Evolutionary conservation across 805 yeast species (phyloP).

Genomic region (Candida pseudoglaebosa): DNA sequence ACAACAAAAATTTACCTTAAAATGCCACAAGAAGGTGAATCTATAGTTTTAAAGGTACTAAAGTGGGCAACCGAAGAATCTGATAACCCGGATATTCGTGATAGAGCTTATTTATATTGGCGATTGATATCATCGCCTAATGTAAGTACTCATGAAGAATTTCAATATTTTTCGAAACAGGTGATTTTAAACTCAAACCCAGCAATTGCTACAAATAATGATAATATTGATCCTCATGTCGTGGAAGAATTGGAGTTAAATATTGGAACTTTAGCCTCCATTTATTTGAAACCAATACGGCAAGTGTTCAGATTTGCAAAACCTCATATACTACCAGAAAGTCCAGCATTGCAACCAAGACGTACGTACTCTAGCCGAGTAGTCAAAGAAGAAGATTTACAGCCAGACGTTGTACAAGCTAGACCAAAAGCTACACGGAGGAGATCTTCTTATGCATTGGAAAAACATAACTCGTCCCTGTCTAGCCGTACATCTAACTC

Average conservation of each 20-base stretch:
- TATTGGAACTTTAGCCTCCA: slow-evolving; percentile 78
- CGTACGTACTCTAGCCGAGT: background rate
- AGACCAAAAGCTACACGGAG: background rate
- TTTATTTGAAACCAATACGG: slow-evolving; percentile 79
- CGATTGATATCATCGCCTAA: slow-evolving; percentile 53
- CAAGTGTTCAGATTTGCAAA: slow-evolving; percentile 70
- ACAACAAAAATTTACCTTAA: slow-evolving; percentile 63
- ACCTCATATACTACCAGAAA: slow-evolving; percentile 43
- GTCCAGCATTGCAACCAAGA: slow-evolving; percentile 39
- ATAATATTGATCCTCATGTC: slow-evolving; percentile 62
- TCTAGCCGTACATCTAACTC: slow-evolving; percentile 3
- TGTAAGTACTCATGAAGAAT: slow-evolving; percentile 38
- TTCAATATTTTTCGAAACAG: slow-evolving; percentile 33
- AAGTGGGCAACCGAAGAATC: slow-evolving; percentile 69
- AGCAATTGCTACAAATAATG: slow-evolving; percentile 59
- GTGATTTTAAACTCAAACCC: slow-evolving; percentile 65
- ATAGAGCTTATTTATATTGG: slow-evolving; percentile 85
- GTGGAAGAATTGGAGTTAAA: slow-evolving; percentile 79
- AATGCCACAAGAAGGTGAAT: slow-evolving; percentile 51
- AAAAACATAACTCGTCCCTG: background rate
- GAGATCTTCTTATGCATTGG: background rate
- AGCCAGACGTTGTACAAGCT: background rate
- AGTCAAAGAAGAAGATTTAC: slow-evolving; percentile 10
- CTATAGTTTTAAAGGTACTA: slow-evolving; percentile 53
- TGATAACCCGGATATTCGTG: slow-evolving; percentile 82